Evolutionary conservation across 1,284 basidiomycete genomes (phyloP), one percentile per base, ranked within the genome.

Genomic region (Meripilus lineatus): DNA sequence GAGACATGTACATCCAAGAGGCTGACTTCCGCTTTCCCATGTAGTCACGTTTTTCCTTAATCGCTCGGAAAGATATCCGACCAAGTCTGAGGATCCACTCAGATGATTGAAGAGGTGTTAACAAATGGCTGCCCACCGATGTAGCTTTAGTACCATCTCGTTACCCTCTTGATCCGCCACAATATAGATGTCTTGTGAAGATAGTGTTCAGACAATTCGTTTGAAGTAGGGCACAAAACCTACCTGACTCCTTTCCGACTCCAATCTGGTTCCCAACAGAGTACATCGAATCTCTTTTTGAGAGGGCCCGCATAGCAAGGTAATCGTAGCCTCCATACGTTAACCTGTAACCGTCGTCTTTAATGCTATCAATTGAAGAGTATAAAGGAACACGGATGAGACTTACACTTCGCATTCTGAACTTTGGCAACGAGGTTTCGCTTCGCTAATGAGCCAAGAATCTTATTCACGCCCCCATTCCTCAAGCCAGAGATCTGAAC

Each of bases 1-100:
- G 81, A 42, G 92, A 95, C 91, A 99, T 93, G 69, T 97, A 99
- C 94, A 99, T 97, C 95, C 95, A 99, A 23, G 91, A 95, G 0
- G 94, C 94, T 26, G 88, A 92, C 67, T 93, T 93, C 30, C 95
- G 79, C 64, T 95, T 96, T 23, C 93, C 92, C 53, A 99, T 74
- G 65, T 99, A 99, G 63, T 99, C 96, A 51, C 95, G 77, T 64
- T 99, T 99, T 56, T 87, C 80, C 68, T 99, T 99, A 70, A 99
- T 94, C 0, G 92, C 84, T 41, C 95, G 84, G 69, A 99, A 99
- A 0, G 93, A 97, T 58, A 98, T 84, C 33, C 95, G 86, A 21
- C 95, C 95, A 25, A 99, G 77, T 36, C 95, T 94, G 58, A n/a
- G 47, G 34, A n/a, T n/a, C n/a, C n/a, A n/a, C n/a, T n/a, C n/a